Evolutionary conservation across 176 grass and related monocot species (phyloP).

Genomic region (Rhynchospora breviuscula): DNA sequence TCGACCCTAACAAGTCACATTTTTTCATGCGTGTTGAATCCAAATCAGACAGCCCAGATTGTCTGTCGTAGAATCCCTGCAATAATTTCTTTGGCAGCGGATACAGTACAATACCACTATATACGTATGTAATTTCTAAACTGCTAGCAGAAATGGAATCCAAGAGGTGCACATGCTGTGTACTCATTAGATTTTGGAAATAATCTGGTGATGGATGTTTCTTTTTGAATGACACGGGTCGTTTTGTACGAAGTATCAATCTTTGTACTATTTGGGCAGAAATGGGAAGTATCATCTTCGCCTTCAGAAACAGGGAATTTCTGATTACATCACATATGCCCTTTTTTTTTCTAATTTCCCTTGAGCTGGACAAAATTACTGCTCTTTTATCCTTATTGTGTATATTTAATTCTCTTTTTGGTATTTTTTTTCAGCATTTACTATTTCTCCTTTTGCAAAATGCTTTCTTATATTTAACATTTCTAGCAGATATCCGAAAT

Average conservation of each 20-base stretch:
- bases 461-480: neutral
- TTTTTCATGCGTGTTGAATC: no score
- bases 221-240: neutral
- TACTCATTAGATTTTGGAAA: neutral
- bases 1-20: no score
- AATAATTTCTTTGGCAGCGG: no score
- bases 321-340: neutral
- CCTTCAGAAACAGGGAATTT: neutral
- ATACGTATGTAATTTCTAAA: neutral
- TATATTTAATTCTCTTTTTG: neutral
- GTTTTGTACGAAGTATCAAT: neutral
- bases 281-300: neutral
- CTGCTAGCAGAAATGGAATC: neutral
- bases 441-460: slow-evolving; percentile 17
- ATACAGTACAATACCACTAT: no score
- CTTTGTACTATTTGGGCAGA: neutral
- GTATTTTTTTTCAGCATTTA: neutral
- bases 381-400: neutral
- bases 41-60: no score
- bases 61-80: no score
- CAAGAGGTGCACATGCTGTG: neutral
- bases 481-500: neutral
- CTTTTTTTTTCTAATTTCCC: neutral
- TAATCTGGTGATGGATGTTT: neutral
- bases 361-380: neutral